A percentile compares a stretch with the other conserved stretches of the same genome.
These are phyloP conservation scores for Paecilomyces niveus DNA, from an alignment of 2,329 filamentous ascomycete genomes.

Conservation along the genomic window DNA sequence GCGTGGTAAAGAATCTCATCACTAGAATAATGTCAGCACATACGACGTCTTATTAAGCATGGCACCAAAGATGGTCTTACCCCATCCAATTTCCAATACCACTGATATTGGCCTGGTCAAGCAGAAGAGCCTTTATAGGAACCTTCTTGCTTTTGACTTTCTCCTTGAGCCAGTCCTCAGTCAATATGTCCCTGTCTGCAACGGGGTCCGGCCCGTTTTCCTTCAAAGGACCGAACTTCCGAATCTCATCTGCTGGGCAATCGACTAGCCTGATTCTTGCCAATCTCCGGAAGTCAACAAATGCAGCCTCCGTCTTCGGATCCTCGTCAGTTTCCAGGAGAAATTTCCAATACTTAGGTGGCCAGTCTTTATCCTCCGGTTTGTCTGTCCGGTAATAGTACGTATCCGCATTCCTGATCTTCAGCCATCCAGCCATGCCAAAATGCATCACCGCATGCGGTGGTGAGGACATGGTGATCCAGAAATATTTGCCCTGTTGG, in stretches of 20 bases:
- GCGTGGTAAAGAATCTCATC: constrained; percentile 92
- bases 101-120: constrained; percentile 82
- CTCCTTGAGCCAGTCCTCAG: constrained; percentile 63
- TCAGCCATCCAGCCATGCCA: constrained; percentile 75
- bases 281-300: constrained; percentile 75
- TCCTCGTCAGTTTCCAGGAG: constrained; percentile 59
- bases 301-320: constrained; percentile 62
- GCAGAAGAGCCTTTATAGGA: constrained; percentile 78
- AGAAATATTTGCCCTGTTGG: constrained; percentile 96
- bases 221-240: constrained; percentile 68
- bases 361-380: constrained; percentile 62
- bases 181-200: constrained; percentile 69
- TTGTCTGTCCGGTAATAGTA: constrained; percentile 68
- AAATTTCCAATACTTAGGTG: constrained; percentile 87
- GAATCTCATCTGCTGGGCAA: constrained; percentile 67
- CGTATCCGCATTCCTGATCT: constrained; percentile 71
- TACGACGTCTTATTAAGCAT: neutral
- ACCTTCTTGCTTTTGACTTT: constrained; percentile 71
- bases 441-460: constrained; percentile 89
- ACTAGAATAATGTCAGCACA: constrained; percentile 21
- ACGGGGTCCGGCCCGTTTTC: constrained; percentile 95
- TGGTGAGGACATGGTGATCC: constrained; percentile 68
- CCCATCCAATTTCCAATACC: constrained; percentile 97
- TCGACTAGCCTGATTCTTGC: constrained; percentile 75
- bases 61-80: constrained; percentile 27